Conservation (phyloP, 2,329 filamentous ascomycete genomes). For the Diaporthe batatas region DNA sequence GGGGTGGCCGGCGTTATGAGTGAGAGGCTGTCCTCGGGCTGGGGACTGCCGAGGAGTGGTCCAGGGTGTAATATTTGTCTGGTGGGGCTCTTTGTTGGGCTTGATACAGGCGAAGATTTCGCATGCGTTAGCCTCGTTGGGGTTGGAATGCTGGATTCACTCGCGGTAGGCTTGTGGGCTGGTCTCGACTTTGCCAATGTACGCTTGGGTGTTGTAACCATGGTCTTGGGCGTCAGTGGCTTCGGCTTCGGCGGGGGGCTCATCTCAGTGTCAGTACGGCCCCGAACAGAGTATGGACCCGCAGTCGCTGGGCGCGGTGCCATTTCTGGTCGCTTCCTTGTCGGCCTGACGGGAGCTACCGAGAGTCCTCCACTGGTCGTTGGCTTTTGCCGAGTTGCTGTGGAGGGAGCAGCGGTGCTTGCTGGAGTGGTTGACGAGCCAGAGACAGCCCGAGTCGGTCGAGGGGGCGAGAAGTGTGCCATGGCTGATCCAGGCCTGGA, state of each 20-base stretch:
- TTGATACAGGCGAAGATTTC: slow-evolving; percentile 56
- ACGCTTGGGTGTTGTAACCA: slow-evolving; percentile 66
- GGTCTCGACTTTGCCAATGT: slow-evolving; percentile 60
- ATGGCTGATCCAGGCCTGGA: slow-evolving; percentile 67
- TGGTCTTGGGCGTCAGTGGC: slow-evolving; percentile 63
- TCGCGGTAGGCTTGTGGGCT: slow-evolving; percentile 62
- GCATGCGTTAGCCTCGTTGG: slow-evolving; percentile 55
- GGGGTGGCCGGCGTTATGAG: slow-evolving; percentile 64
- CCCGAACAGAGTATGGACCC: slow-evolving; percentile 74
- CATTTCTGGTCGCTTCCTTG: slow-evolving; percentile 69
- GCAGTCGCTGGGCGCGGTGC: slow-evolving; percentile 73
- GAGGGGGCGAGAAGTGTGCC: slow-evolving; percentile 70
- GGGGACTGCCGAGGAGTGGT: slow-evolving; percentile 56
- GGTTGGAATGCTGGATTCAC: slow-evolving; percentile 64
- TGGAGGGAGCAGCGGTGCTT: slow-evolving; percentile 48
- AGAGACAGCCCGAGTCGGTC: slow-evolving; percentile 56
- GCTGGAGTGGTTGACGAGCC: slow-evolving; percentile 51
- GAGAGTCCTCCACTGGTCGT: slow-evolving; percentile 69
- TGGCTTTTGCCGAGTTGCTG: slow-evolving; percentile 57
- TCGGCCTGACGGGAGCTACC: slow-evolving; percentile 73
- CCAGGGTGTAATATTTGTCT: slow-evolving; percentile 46
- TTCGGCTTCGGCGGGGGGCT: slow-evolving; percentile 55
- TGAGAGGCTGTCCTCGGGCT: slow-evolving; percentile 66
- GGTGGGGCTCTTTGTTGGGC: slow-evolving; percentile 50
- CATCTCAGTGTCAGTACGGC: slow-evolving; percentile 16